A percentile compares a stretch with the other conserved stretches of the same genome.
Evolutionary conservation across 352 stramenopile genomes (phyloP).

Genomic region (Globisporangium alternatum): DNA sequence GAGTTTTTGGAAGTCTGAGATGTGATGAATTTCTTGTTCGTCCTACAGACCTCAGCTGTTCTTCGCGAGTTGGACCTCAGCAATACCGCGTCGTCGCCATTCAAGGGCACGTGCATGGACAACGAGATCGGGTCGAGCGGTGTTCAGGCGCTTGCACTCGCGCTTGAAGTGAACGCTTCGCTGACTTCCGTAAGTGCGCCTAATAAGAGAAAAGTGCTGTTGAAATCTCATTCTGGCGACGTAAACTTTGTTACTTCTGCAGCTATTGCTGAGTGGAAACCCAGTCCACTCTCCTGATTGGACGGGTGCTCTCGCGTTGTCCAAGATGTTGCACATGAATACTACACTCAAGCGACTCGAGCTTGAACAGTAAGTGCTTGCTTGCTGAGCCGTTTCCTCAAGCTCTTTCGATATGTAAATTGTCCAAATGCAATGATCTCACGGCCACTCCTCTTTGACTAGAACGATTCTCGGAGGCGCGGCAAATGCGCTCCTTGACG

Average conservation of each 20-base stretch:
- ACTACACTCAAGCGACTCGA: conserved; percentile 22
- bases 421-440: background rate
- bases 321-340: conserved; percentile 35
- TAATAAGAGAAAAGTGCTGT: background rate
- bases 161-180: conserved; percentile 31
- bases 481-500: conserved; percentile 24
- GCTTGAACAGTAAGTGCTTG: conserved; percentile 26
- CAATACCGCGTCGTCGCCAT: conserved; percentile 27
- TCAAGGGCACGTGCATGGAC: conserved; percentile 22
- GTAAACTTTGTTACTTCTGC: background rate
- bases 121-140: conserved; percentile 32
- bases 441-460: background rate
- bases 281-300: conserved; percentile 18
- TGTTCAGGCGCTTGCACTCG: conserved; percentile 24
- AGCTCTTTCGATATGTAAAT: background rate
- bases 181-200: conserved; percentile 17
- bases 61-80: conserved; percentile 36
- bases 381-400: background rate
- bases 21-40: background rate
- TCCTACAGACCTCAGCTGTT: conserved; percentile 5
- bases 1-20: background rate
- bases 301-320: conserved; percentile 19
- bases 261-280: conserved; percentile 32
- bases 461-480: conserved; percentile 24
- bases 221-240: background rate